Evolutionary conservation across 1,139 yeast species (phyloP).

Genomic region (Blastobotrys indianensis): DNA sequence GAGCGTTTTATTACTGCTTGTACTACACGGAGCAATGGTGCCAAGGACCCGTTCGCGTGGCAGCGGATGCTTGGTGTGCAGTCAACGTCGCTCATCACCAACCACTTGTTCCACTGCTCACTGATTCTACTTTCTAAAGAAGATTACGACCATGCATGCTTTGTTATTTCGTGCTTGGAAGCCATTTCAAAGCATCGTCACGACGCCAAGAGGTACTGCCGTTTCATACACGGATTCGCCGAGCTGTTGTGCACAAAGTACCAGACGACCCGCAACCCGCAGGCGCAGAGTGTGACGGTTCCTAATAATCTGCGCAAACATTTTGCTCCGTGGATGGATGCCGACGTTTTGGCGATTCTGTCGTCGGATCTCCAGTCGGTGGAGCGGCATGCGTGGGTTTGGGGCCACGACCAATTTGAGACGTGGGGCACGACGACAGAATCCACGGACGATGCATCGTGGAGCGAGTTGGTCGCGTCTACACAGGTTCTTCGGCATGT

Average conservation of each 20-base stretch:
- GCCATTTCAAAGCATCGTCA: slow-evolving; percentile 8
- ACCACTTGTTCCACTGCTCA: slow-evolving; percentile 21
- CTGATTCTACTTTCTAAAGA: slow-evolving; percentile 17
- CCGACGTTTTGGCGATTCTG: slow-evolving; percentile 24
- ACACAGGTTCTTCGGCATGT: too few relatives aligned
- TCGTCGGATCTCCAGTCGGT: slow-evolving; percentile 25
- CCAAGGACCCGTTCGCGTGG: background rate
- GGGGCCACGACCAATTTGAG: slow-evolving; percentile 11
- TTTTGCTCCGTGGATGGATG: slow-evolving; percentile 21
- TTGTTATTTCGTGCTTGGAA: slow-evolving; percentile 11
- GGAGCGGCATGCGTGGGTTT: slow-evolving; percentile 26
- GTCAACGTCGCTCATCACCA: slow-evolving; percentile 11
- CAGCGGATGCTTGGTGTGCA: slow-evolving; percentile 7
- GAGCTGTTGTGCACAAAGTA: slow-evolving; percentile 11
- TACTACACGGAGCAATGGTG: background rate
- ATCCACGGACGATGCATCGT: too few relatives aligned
- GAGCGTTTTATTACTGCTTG: slow-evolving; percentile 11
- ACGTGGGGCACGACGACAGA: too few relatives aligned
- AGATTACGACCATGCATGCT: slow-evolving; percentile 15
- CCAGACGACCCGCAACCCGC: background rate
- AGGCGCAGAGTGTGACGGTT: background rate
- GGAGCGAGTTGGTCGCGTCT: too few relatives aligned
- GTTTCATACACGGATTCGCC: slow-evolving; percentile 19
- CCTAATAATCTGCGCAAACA: background rate
- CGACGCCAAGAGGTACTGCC: slow-evolving; percentile 11